Evolutionary conservation across 2,329 filamentous ascomycete genomes (phyloP), one percentile per base, ranked within the genome.

Genomic region (Penicillium nordicum): DNA sequence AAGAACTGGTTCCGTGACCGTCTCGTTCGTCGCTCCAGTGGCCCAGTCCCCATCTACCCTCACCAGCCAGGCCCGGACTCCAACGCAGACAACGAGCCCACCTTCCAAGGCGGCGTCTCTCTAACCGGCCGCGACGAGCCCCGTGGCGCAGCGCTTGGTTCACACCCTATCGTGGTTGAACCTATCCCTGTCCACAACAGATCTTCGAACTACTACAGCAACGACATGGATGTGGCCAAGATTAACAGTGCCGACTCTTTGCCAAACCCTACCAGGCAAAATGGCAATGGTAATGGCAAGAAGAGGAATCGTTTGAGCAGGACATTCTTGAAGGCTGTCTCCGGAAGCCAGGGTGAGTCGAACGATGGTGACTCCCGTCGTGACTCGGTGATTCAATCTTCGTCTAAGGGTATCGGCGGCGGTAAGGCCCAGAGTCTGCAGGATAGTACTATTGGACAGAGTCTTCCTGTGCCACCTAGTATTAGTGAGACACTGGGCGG

Each of bases 1-100:
- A 74, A 66, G 42, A 66, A 62, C 14, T 75, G 72, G 72, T 70
- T 75, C 61, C 69, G 65, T 27, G 66, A 66, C 40, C 63, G 65
- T 52, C 50, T 72, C 8, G 58, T 66, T 12, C 69, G 66, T 56
- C 71, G 66, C 3, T 58, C 65, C 23, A 71, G 68, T 53, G 64
- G 63, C 2, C 60, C 63, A 2, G 56, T 63, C 14, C 63, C 58
- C 23, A 57, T 66, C 2, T 65, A 65, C 36, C 64, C 64, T n/a
- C 58, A 61, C 34, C 64, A 66, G 45, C 63, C 63, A 8, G 63
- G 63, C 4, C 64, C 64, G 16, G 63, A 64, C 9, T 59, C 45
- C 52, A 57, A 55, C 21, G 57, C 50, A 23, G 59, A 61, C 23
- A 63, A 50, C 23, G 55, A 58, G 14, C 32, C 59, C n/a, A 57